Evolutionary conservation across 2,329 filamentous ascomycete genomes (phyloP).

Genomic region (Allantophomopsis lycopodina): DNA sequence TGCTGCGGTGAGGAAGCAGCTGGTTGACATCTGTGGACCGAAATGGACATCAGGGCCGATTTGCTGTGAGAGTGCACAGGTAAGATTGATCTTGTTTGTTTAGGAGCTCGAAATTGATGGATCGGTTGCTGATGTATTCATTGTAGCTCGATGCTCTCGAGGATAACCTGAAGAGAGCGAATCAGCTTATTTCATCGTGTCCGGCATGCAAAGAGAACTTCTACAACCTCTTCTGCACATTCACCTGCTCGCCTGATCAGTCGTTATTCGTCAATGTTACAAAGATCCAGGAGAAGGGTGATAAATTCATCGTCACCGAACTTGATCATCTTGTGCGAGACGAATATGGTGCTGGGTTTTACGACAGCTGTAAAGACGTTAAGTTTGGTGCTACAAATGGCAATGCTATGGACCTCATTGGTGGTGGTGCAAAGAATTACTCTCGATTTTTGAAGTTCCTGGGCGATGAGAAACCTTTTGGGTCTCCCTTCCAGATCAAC

Average conservation of each 20-base stretch:
- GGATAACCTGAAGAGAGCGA: constrained; percentile 74
- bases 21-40: constrained; percentile 74
- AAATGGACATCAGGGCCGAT: constrained; percentile 77
- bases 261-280: constrained; percentile 93
- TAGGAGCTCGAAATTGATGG: too few relatives aligned
- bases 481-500: constrained; percentile 97
- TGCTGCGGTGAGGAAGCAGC: constrained; percentile 55
- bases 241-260: constrained; percentile 95
- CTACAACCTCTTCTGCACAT: constrained; percentile 95
- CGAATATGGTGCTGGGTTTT: constrained; percentile 77
- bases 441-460: constrained; percentile 79
- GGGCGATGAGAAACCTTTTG: constrained; percentile 74
- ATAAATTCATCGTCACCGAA: constrained; percentile 60
- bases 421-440: constrained; percentile 86
- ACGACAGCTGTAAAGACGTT: constrained; percentile 96
- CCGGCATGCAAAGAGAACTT: constrained; percentile 98
- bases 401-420: constrained; percentile 90
- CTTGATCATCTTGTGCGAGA: constrained; percentile 80
- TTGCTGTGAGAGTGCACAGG: constrained; percentile 75
- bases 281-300: constrained; percentile 44
- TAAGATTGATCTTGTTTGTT: constrained; percentile 17
- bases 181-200: constrained; percentile 81
- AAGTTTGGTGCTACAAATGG: constrained; percentile 93
- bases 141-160: constrained; percentile 62
- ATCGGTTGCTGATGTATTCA: background rate